Conservation (phyloP, 106 monocot species). For the Acanthochlamys bracteata region DNA sequence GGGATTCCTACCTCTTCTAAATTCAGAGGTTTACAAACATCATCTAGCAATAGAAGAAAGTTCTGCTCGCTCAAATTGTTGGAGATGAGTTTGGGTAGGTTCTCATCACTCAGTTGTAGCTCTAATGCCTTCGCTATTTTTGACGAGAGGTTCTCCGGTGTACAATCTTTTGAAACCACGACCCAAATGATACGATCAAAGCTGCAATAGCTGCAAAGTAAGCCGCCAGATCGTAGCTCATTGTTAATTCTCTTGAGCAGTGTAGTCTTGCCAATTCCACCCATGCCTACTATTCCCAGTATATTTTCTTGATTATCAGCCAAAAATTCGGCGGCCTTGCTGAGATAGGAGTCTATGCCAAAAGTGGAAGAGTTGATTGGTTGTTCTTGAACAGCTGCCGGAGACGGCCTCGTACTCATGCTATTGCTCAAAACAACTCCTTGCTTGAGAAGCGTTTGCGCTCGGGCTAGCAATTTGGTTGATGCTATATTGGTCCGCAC, state of each 20-base stretch:
- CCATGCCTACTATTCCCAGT: too few relatives aligned
- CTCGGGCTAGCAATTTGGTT: too few relatives aligned
- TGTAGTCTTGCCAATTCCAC: background rate
- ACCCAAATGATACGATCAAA: background rate
- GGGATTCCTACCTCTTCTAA: constrained; percentile 19
- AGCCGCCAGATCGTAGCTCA: background rate
- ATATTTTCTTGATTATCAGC: too few relatives aligned
- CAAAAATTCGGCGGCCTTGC: too few relatives aligned
- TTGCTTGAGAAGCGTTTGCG: too few relatives aligned
- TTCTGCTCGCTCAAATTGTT: constrained; percentile 16
- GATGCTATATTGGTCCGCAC: too few relatives aligned
- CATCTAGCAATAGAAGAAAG: constrained; percentile 21
- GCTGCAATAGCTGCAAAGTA: background rate
- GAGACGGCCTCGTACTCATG: too few relatives aligned
- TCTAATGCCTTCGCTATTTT: background rate
- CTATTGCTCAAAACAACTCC: too few relatives aligned
- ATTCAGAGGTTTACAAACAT: constrained; percentile 23
- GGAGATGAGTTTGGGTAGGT: background rate
- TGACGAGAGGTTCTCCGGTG: background rate
- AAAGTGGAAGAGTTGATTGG: too few relatives aligned
- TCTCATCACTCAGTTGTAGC: background rate
- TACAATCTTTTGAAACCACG: background rate
- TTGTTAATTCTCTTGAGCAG: background rate
- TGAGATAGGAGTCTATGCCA: too few relatives aligned
- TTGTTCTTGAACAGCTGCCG: too few relatives aligned